Percentiles rank a stretch among this genome's conserved stretches.
phyloP scores from a whole-genome alignment of 176 grass and related monocot genomes.

The Ampelocalamus luodianensis region DNA sequence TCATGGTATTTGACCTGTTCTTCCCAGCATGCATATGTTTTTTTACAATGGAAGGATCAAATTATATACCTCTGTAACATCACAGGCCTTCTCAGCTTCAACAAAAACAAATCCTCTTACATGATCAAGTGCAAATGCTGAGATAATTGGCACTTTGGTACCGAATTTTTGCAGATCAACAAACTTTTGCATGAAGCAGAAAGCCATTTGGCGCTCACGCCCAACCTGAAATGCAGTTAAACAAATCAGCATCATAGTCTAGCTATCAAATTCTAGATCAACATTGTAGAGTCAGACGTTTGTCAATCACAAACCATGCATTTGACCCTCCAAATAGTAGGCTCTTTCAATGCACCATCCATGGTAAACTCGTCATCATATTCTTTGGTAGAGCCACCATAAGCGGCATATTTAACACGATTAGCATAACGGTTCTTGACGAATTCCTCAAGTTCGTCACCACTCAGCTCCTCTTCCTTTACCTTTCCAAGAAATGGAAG shows the following conservation, averaged over 20 bases:
- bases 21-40: neutral
- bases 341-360: conserved; percentile 62
- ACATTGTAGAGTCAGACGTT: conserved; percentile 1
- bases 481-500: conserved; percentile 86
- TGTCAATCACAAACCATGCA: conserved; percentile 71
- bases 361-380: conserved; percentile 51
- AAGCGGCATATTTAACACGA: conserved; percentile 54
- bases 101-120: conserved; percentile 92
- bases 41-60: conserved; percentile 19
- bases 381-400: conserved; percentile 56
- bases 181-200: conserved; percentile 98
- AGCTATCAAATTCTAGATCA: conserved; percentile 6
- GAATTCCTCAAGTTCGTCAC: conserved; percentile 89
- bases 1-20: conserved; percentile 5
- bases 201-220: conserved; percentile 79
- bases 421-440: conserved; percentile 70
- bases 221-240: conserved; percentile 69
- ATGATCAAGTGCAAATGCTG: conserved; percentile 90
- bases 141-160: conserved; percentile 79
- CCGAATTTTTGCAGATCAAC: conserved; percentile 71
- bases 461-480: conserved; percentile 91
- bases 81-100: conserved; percentile 91
- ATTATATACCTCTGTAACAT: conserved; percentile 84
- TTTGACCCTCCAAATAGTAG: conserved; percentile 86
- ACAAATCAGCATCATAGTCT: conserved; percentile 25